Percentiles rank a stretch among this genome's conserved stretches.
These are phyloP conservation scores for Protea cynaroides DNA, from an alignment of 164 flowering plant genomes.

Conservation along the genomic window DNA sequence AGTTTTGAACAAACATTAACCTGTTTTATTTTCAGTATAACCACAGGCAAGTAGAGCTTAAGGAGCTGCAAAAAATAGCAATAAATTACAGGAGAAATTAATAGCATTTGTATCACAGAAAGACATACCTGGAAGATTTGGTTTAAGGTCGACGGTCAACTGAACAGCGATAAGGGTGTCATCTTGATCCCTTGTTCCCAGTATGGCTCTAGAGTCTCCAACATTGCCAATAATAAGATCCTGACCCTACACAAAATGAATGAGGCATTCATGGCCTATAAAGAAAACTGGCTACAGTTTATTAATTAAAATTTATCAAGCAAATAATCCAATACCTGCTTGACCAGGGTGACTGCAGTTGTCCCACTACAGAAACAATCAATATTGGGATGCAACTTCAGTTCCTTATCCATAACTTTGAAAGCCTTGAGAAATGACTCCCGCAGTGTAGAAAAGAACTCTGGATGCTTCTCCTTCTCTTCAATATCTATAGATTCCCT, in stretches of 20 bases:
- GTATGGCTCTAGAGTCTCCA: conserved; percentile 95
- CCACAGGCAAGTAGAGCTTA: background rate
- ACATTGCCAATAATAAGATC: conserved; percentile 88
- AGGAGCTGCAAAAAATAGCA: background rate
- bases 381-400: conserved; percentile 49
- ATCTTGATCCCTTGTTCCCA: conserved; percentile 74
- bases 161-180: conserved; percentile 71
- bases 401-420: conserved; percentile 87
- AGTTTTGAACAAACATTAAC: background rate
- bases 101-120: background rate
- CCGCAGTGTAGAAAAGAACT: conserved; percentile 56
- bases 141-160: conserved; percentile 97
- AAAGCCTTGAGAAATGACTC: conserved; percentile 90
- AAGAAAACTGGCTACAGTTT: background rate
- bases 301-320: background rate
- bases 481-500: conserved; percentile 43
- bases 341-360: conserved; percentile 88
- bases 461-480: conserved; percentile 54
- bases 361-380: conserved; percentile 98
- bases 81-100: background rate
- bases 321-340: conserved; percentile 53
- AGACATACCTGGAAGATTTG: conserved; percentile 83
- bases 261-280: conserved; percentile 9
- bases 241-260: conserved; percentile 48
- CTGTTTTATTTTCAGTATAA: background rate